phyloP scores from a whole-genome alignment of 352 stramenopile genomes.

The Hyaloperonospora arabidopsidis region DNA sequence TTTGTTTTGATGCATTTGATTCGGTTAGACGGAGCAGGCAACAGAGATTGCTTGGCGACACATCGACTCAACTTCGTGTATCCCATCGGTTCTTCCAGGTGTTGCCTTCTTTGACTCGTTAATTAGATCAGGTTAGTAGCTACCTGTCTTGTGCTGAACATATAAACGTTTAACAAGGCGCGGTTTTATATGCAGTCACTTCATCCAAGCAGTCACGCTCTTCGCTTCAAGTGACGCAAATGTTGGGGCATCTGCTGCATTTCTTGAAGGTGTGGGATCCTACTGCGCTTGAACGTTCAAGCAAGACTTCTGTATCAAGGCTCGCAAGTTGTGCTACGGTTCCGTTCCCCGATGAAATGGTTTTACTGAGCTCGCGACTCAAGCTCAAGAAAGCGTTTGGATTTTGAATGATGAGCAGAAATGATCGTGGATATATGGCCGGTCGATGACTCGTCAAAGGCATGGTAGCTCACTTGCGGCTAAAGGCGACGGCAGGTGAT shows the following conservation, averaged over 20 bases:
- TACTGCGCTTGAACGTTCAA: slow-evolving; percentile 19
- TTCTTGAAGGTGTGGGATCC: slow-evolving; percentile 55
- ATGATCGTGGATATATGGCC: slow-evolving; percentile 1
- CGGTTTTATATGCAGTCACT: slow-evolving; percentile 19
- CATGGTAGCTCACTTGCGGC: slow-evolving; percentile 36
- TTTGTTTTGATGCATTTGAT: neutral
- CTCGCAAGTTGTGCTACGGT: slow-evolving; percentile 23
- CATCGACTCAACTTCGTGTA: slow-evolving; percentile 28
- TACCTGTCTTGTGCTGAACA: neutral
- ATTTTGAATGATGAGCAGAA: slow-evolving; percentile 21
- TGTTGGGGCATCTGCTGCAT: slow-evolving; percentile 41
- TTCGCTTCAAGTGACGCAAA: slow-evolving; percentile 37
- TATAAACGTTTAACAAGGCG: slow-evolving; percentile 2
- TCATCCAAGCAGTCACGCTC: slow-evolving; percentile 14
- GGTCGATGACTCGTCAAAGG: slow-evolving; percentile 39
- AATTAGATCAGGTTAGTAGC: slow-evolving; percentile 18
- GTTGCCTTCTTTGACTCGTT: slow-evolving; percentile 44
- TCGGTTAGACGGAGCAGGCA: slow-evolving; percentile 31
- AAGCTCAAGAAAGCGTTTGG: slow-evolving; percentile 35
- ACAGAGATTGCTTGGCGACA: slow-evolving; percentile 47
- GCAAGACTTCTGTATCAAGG: slow-evolving; percentile 17
- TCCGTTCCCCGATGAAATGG: slow-evolving; percentile 33
- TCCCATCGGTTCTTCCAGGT: slow-evolving; percentile 34
- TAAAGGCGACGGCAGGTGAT: slow-evolving; percentile 22
- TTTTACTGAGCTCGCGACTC: slow-evolving; percentile 12